Evolutionary conservation across 2,329 filamentous ascomycete species (phyloP), one percentile per base, ranked within the genome.

Genomic region (Scedosporium aurantiacum): DNA sequence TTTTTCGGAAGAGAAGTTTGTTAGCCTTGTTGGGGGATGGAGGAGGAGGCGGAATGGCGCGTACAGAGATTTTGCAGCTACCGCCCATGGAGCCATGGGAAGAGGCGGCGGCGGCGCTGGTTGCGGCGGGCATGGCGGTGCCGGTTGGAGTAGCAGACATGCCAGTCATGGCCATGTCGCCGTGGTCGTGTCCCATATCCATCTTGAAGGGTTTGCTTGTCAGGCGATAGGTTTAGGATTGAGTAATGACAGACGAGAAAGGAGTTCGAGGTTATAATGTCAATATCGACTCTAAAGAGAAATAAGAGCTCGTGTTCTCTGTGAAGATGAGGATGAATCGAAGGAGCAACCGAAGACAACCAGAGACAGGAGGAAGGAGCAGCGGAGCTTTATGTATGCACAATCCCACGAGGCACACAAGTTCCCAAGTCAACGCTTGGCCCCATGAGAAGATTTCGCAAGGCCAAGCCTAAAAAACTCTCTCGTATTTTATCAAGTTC

Each of bases 291-390:
- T 37, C 32, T 28, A 10, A 37, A 37, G 32, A 10, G 43, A 14
- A 23, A 5, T 14, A 47, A 47, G 43, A 23, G 43, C 16, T 47
- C 5, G 43, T n/a, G 32, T 37, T 37, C 32, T 37, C 32, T 2
- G 2, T 37, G 8, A 37, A 37, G 32, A 37, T 10, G 32, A 12
- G 32, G 23, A 50, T 25, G 61, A 55, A 55, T 76, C 75, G 64
- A 80, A 78, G 0, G 77, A 74, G 1, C 80, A 80, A 64, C 79
- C 76, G 8, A 82, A 63, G 68, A 82, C 70, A 67, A 83, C 81
- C 61, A 82, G 62, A 78, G 80, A 83, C 27, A 91, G 82, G 61
- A 91, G 74, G 61, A 90, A 82, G 60, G 90, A 80, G 66, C 80
- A 75, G 27, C 66, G 67, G 55, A 45, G 27, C 56, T 14, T 16